Evolutionary conservation across 2,329 filamentous ascomycete genomes (phyloP).

Genomic region (Fusarium duplospermum): DNA sequence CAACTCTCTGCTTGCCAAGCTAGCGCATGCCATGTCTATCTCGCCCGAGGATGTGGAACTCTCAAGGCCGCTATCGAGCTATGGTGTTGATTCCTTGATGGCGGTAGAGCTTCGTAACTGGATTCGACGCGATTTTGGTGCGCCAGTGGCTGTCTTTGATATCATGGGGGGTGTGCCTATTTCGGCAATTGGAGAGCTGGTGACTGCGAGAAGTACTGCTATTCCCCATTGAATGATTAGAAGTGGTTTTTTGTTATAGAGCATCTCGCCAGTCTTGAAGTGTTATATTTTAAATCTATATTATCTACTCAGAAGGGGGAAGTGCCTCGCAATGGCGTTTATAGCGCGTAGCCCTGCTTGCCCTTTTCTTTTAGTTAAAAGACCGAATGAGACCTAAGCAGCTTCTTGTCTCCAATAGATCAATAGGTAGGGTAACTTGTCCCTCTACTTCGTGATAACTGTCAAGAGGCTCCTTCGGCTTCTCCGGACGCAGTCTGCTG

Average conservation of each 20-base stretch:
- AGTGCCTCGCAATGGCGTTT: too few species aligned
- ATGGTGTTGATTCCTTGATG: slow-evolving; percentile 59
- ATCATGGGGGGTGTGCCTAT: slow-evolving; percentile 15
- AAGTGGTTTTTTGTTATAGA: too few species aligned
- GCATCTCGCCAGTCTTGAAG: too few species aligned
- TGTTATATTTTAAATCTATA: not conserved
- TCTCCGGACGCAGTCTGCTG: not conserved
- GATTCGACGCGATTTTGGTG: slow-evolving; percentile 56
- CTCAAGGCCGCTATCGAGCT: slow-evolving; percentile 39
- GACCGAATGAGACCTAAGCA: not conserved
- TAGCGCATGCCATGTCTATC: slow-evolving; percentile 36
- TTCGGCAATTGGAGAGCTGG: not conserved
- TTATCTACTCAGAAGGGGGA: too few species aligned
- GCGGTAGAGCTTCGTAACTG: slow-evolving; percentile 64
- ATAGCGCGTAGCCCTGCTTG: too few species aligned
- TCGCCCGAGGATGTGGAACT: slow-evolving; percentile 36
- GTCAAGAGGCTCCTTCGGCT: not conserved
- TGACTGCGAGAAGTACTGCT: not conserved
- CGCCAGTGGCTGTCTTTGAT: slow-evolving; percentile 6
- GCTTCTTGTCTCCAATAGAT: not conserved
- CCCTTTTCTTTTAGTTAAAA: not conserved
- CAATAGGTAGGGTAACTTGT: too few species aligned
- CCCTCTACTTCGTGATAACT: not conserved
- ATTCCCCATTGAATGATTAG: not conserved
- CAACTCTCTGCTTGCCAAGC: not conserved